Base-by-base conservation (phyloP, 2,329 filamentous ascomycete species). In the Fonsecaea multimorphosa region DNA sequence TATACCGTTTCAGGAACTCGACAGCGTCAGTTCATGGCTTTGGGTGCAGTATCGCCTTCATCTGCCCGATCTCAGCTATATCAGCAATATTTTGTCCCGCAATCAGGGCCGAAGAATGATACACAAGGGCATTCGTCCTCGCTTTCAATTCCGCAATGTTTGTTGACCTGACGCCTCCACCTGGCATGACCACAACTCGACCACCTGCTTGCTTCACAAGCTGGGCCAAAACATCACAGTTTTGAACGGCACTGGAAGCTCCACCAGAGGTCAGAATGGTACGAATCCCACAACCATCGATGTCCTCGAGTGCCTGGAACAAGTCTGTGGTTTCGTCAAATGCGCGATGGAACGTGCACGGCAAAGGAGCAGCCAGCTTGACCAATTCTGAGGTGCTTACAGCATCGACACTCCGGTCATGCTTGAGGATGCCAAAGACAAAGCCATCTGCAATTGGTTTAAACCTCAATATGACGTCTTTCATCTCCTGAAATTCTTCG, bases 281-380 rank as follows among this genome's bases (percentile, higher is more conserved):
- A 8, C 60, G 63, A 70, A 85, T 86, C 1, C 83, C 83, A 60
- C 79, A 79, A 1, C 57, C 63, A 0, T 79, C 72, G n/a, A 84
- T 73, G 19, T 74, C 74, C 8, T 78, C 72, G 9, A 81, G 70
- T 0, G 81, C 76, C 49, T 76, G 69, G 8, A 12, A 16, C 19
- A 62, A 55, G 27, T 67, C 63, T 34, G 16, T 14, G 14, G 56
- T 22, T 29, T 70, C 68, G 70, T 86, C 84, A 67, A 86, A 83
- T 0, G 84, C 84, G 7, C 83, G 78, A 71, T 86, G 84, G 59
- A 86, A 86, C 2, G 84, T 86, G 70, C 83, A 85, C 1, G 81
- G 79, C 29, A 78, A 71, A 2, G 78, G 77, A 1, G 68, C 71
- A 0, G 83, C 82, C 2, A 78, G 66, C 12, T 72, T 61, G 0